Conservation (phyloP, 805 yeast species). For the Maudiozyma turicensis region DNA sequence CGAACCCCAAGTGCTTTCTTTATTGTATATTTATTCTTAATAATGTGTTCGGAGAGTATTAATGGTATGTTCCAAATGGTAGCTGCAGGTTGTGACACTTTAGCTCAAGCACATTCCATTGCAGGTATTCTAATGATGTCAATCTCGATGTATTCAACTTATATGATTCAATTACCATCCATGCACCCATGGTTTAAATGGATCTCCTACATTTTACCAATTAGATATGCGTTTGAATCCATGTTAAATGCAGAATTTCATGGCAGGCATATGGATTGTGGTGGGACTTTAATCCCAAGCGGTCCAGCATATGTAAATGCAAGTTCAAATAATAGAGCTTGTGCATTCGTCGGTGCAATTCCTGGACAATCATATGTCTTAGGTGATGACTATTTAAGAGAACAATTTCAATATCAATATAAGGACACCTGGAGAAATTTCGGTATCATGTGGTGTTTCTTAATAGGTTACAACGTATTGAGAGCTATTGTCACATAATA, state of each 20-base stretch:
- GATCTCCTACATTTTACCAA: constrained; percentile 46
- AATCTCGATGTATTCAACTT: constrained; percentile 49
- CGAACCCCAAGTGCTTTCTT: constrained; percentile 47
- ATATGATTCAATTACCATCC: constrained; percentile 45
- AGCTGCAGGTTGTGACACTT: constrained; percentile 39
- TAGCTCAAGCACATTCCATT: constrained; percentile 48
- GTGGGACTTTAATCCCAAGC: constrained; percentile 38
- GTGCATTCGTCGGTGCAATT: constrained; percentile 52
- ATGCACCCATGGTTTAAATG: constrained; percentile 64
- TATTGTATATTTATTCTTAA: constrained; percentile 36
- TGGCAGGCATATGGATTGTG: constrained; percentile 22
- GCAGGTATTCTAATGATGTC: constrained; percentile 44
- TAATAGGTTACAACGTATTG: constrained; percentile 14
- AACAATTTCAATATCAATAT: constrained; percentile 42
- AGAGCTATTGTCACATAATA: constrained; percentile 19
- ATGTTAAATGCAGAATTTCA: constrained; percentile 30
- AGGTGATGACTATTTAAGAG: constrained; percentile 49
- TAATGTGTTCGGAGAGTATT: constrained; percentile 18
- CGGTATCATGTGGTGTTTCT: constrained; percentile 51
- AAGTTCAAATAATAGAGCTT: constrained; percentile 33
- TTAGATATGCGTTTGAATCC: constrained; percentile 48
- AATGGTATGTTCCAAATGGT: constrained; percentile 41
- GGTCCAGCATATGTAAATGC: constrained; percentile 43
- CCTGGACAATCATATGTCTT: constrained; percentile 43
- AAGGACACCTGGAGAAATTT: constrained; percentile 76